Percentiles rank a stretch among this genome's conserved stretches.
Conservation (phyloP, 2,329 filamentous ascomycete species). For the Blumeriella jaapii region DNA sequence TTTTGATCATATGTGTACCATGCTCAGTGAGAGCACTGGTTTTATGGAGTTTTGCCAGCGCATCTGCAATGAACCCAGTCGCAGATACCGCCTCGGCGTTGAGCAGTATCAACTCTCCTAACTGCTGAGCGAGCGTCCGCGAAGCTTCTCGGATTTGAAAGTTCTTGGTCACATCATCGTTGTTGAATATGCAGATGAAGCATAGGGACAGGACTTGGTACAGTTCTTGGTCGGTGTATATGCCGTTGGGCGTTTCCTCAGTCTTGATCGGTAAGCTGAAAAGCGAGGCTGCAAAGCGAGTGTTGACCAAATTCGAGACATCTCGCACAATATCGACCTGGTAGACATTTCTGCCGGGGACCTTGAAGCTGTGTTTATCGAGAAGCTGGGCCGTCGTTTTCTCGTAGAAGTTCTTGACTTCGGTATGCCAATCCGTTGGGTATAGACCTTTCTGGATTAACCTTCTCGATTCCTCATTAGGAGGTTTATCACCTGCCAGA, state of each 20-base stretch:
- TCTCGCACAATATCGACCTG: conserved; percentile 60
- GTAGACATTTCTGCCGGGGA: conserved; percentile 37
- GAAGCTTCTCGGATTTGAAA: conserved; percentile 52
- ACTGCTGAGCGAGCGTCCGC: conserved; percentile 42
- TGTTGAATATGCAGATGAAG: conserved; percentile 52
- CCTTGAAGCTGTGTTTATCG: conserved; percentile 49
- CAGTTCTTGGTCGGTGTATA: conserved; percentile 44
- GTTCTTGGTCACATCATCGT: conserved; percentile 51
- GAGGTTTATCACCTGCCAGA: conserved; percentile 39
- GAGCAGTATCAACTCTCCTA: conserved; percentile 50
- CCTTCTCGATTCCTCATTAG: conserved; percentile 39
- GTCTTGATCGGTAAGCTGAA: conserved; percentile 46
- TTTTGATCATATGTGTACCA: conserved; percentile 53
- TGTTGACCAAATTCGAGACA: conserved; percentile 41
- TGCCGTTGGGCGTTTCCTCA: conserved; percentile 35
- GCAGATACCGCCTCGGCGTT: conserved; percentile 48
- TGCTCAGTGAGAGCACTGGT: conserved; percentile 48
- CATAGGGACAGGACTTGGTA: conserved; percentile 52
- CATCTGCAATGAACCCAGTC: conserved; percentile 42
- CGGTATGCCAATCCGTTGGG: conserved; percentile 46
- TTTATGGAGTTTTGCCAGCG: conserved; percentile 34
- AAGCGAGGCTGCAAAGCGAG: conserved; percentile 42
- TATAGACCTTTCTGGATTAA: conserved; percentile 47
- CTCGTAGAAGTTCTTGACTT: conserved; percentile 57
- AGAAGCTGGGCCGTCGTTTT: conserved; percentile 51